These are phyloP conservation scores for Flaveria floridana DNA, from an alignment of 140 eudicot species.

Conservation along the genomic window DNA sequence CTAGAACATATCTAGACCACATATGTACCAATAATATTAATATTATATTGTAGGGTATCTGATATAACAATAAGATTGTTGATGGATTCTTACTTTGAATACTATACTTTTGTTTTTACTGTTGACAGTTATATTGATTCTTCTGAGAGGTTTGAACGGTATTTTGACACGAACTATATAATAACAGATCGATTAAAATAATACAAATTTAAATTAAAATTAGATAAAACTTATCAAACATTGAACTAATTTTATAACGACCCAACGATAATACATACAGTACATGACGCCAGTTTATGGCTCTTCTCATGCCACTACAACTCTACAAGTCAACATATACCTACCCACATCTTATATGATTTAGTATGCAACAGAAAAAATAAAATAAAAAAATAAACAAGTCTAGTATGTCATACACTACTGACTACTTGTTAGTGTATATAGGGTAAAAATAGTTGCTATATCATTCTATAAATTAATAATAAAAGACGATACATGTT, in stretches of 20 bases:
- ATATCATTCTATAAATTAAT: too few species aligned
- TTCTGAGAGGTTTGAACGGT: neutral
- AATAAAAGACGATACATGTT: too few species aligned
- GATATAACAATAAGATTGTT: constrained; percentile 26
- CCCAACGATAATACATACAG: neutral
- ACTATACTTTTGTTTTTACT: constrained; percentile 11
- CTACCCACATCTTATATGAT: neutral
- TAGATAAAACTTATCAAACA: neutral
- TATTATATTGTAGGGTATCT: constrained; percentile 9
- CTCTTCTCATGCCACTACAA: neutral
- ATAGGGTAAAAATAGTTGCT: too few species aligned
- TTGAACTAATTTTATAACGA: neutral
- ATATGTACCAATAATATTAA: constrained; percentile 8
- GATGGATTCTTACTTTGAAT: constrained; percentile 19
- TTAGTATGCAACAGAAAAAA: too few species aligned
- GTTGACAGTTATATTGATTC: constrained; percentile 25
- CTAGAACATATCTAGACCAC: constrained; percentile 25
- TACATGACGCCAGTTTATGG: neutral
- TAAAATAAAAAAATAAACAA: too few species aligned
- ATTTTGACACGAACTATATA: neutral
- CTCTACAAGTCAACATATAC: neutral
- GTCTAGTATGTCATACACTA: too few species aligned
- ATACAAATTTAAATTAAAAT: too few species aligned
- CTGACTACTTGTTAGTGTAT: too few species aligned
- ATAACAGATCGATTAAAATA: too few species aligned